Percentiles rank a stretch among this genome's conserved stretches.
phyloP scores from a whole-genome alignment of 2,329 filamentous ascomycete genomes.

The Rhynchosporium agropyri region DNA sequence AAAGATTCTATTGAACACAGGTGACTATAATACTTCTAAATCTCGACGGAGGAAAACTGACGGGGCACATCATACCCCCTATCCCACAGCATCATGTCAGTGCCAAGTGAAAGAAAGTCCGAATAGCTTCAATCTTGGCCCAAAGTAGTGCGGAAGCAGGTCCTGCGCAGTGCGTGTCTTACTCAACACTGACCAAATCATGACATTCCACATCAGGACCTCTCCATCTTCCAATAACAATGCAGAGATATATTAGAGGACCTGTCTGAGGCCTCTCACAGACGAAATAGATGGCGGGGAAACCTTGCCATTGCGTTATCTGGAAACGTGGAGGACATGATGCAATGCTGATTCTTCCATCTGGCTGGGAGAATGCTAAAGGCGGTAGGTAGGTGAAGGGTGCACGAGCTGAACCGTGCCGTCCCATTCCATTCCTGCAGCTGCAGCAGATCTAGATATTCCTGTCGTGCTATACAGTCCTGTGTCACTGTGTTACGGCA shows the following conservation, averaged over 20 bases:
- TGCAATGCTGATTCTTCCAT: background rate
- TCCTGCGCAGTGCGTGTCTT: conserved; percentile 5
- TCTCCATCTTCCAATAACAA: background rate
- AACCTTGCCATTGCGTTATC: conserved; percentile 11
- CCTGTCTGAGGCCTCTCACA: background rate
- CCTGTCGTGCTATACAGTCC: background rate
- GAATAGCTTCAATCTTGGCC: conserved; percentile 8
- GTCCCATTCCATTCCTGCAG: conserved; percentile 13
- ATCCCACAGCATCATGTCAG: background rate
- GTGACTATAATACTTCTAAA: background rate
- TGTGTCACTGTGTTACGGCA: conserved; percentile 8
- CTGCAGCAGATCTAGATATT: background rate
- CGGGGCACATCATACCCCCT: conserved; percentile 4
- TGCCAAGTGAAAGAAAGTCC: background rate
- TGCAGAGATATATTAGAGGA: background rate
- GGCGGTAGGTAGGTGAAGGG: background rate
- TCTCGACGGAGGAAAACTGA: background rate
- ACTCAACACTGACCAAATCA: conserved; percentile 14
- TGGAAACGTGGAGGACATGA: conserved; percentile 12
- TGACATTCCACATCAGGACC: conserved; percentile 7
- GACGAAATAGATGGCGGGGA: conserved; percentile 11
- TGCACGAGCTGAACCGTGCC: conserved; percentile 24
- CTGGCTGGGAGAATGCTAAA: background rate
- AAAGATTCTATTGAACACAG: too few relatives aligned
- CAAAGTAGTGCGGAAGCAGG: conserved; percentile 6